These are phyloP conservation scores for Halteria grandinella DNA, from an alignment of 73 alveolate genomes.

Conservation along the genomic window DNA sequence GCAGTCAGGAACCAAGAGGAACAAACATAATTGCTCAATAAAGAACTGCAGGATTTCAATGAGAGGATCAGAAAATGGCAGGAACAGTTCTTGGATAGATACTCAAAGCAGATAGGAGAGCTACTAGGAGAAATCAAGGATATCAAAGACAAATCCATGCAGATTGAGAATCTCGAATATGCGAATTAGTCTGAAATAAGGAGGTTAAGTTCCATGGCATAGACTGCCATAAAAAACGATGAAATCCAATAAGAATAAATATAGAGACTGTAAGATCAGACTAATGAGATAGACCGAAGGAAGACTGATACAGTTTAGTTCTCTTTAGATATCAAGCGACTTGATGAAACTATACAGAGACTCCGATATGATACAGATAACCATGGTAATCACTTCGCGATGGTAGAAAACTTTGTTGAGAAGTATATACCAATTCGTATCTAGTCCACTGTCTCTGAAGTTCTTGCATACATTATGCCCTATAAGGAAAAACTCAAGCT, in stretches of 20 bases:
- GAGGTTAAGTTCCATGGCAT: not conserved
- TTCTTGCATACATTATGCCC: constrained; percentile 10
- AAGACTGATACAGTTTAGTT: constrained; percentile 5
- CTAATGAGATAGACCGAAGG: constrained; percentile 6
- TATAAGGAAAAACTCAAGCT: constrained; percentile 35
- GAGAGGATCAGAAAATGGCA: constrained; percentile 28
- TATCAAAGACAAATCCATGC: constrained; percentile 19
- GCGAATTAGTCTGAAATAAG: constrained; percentile 27
- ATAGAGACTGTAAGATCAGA: not conserved
- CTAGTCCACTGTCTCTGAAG: constrained; percentile 33
- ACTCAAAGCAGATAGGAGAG: constrained; percentile 4
- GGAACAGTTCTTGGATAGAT: constrained; percentile 43
- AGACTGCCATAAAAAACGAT: not conserved
- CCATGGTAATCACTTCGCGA: constrained; percentile 56
- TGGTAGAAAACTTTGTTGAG: constrained; percentile 59
- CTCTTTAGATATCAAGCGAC: not conserved
- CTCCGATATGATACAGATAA: constrained; percentile 26
- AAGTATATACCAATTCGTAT: constrained; percentile 50
- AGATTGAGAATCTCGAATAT: not conserved
- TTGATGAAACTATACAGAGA: constrained; percentile 20
- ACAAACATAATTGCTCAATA: constrained; percentile 2
- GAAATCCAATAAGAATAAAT: constrained; percentile 34
- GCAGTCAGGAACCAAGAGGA: constrained; percentile 27
- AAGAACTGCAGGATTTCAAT: constrained; percentile 26
- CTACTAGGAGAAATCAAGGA: constrained; percentile 32